Evolutionary conservation across 2,329 filamentous ascomycete genomes (phyloP).

Genomic region (Fusarium chlamydosporum): DNA sequence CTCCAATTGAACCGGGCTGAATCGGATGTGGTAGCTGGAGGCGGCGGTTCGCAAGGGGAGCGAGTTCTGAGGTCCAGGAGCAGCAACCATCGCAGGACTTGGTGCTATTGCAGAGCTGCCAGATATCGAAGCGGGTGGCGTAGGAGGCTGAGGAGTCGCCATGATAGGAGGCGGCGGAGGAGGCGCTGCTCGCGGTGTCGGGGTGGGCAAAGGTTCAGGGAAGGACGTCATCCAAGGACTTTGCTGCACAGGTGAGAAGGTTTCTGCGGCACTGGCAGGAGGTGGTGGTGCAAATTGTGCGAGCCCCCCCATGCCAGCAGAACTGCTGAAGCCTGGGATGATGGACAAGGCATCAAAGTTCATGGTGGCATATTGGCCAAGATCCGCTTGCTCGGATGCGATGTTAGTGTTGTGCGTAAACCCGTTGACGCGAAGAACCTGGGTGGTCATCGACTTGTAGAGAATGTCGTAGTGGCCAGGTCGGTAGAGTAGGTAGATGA

Average conservation of each 20-base stretch:
- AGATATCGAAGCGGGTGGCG: conserved; percentile 55
- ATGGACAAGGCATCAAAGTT: conserved; percentile 62
- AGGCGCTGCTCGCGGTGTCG: conserved; percentile 41
- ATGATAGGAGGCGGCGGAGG: conserved; percentile 52
- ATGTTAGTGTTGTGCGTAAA: conserved; percentile 64
- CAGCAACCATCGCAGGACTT: conserved; percentile 40
- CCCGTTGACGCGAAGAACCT: conserved; percentile 67
- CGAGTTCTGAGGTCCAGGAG: conserved; percentile 35
- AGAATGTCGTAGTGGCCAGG: conserved; percentile 95
- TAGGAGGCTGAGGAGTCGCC: conserved; percentile 51
- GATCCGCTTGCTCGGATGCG: conserved; percentile 56
- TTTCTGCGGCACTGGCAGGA: conserved; percentile 50
- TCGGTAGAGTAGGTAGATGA: conserved; percentile 73
- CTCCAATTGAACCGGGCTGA: conserved; percentile 63
- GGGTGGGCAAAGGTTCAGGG: conserved; percentile 46
- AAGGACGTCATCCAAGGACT: conserved; percentile 57
- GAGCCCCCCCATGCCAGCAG: conserved; percentile 47
- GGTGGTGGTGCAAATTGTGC: conserved; percentile 55
- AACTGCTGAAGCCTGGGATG: conserved; percentile 61
- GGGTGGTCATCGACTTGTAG: conserved; percentile 72
- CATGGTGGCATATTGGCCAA: conserved; percentile 60
- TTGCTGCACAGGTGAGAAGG: conserved; percentile 56
- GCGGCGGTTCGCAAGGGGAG: conserved; percentile 27
- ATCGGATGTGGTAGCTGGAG: conserved; percentile 59
- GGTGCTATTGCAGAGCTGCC: conserved; percentile 38